Percentiles rank a stretch among this genome's conserved stretches.
Conservation (phyloP, 371 early-diverging fungal genomes). For the Lichtheimia ornata region DNA sequence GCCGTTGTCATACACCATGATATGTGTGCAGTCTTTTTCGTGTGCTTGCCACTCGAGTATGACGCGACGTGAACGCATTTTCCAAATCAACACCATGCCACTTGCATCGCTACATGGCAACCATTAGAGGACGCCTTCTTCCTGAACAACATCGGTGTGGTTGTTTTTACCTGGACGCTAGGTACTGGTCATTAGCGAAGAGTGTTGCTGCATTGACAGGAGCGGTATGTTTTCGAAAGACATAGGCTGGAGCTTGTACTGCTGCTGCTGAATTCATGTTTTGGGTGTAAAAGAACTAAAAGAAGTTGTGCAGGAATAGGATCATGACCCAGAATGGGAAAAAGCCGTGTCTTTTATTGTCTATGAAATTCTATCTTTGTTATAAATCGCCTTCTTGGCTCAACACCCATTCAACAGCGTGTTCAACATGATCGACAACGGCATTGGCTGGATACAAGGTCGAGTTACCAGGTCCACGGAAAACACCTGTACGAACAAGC, state of each 20-base stretch:
- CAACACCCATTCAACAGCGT: slow-evolving; percentile 69
- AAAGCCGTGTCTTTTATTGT: too few relatives aligned
- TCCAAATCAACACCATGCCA: slow-evolving; percentile 43
- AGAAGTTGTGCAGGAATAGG: too few relatives aligned
- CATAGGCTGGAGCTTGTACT: slow-evolving; percentile 30
- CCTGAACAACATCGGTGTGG: too few relatives aligned
- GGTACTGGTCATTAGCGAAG: slow-evolving; percentile 25
- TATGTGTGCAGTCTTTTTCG: slow-evolving; percentile 31
- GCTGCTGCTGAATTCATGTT: slow-evolving; percentile 4
- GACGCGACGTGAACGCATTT: slow-evolving; percentile 35
- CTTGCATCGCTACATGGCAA: slow-evolving; percentile 32
- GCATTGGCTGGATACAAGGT: slow-evolving; percentile 58
- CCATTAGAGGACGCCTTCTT: too few relatives aligned
- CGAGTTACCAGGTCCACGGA: slow-evolving; percentile 56
- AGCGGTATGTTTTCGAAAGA: slow-evolving; percentile 35
- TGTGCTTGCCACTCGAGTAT: slow-evolving; percentile 46
- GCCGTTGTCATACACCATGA: slow-evolving; percentile 14
- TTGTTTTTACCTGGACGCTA: slow-evolving; percentile 33
- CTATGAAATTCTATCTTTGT: background rate
- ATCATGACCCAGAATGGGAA: too few relatives aligned
- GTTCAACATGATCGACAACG: slow-evolving; percentile 73
- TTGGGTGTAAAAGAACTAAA: background rate
- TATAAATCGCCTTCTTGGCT: slow-evolving; percentile 25
- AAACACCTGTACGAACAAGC: slow-evolving; percentile 85
- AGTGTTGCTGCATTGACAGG: slow-evolving; percentile 29